Evolutionary conservation across 805 yeast species (phyloP), one percentile per base, ranked within the genome.

Genomic region (Brettanomyces sp.): DNA sequence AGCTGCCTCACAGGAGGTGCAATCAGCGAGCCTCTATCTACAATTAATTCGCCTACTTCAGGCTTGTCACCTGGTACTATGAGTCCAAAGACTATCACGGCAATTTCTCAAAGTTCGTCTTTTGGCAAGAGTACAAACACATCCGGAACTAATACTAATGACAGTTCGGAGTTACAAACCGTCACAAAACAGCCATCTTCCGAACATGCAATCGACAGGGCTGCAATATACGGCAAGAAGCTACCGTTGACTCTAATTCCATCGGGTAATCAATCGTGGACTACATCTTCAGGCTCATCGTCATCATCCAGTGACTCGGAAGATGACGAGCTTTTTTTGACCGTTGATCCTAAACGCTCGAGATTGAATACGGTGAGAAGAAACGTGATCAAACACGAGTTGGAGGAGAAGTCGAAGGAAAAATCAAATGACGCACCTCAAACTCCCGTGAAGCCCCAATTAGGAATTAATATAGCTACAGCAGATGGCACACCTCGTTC

Each of bases 221-320:
- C 52, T 38, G 46, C 51, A 1, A 46, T 55, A 4, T 55, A 55
- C 35, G 58, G 58, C 3, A 55, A 46, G 37, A 52, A 46, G 30
- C 38, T 52, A 8, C 47, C 47, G 5, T 8, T 37, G 8, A 39
- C 38, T 18, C 23, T 42, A 32, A 28, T n/a, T 25, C 13, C 37
- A 35, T 35, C 37, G 8, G 22, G 22, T 35, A 35, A n/a, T 7
- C n/a, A 35, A n/a, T 35, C 41, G 25, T 21, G 13, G 9, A 7
- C 23, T 24, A 13, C 14, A 13, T 22, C 42, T 13, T 33, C 36
- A 12, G 14, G 7, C 5, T 35, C 37, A 8, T 35, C 45, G 4
- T 13, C 36, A 28, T 23, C 46, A 7, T 36, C 36, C 24, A 24
- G 39, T 32, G 45, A 41, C 22, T 47, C 51, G 1, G 56, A 51